A percentile compares a stretch with the other conserved stretches of the same genome.
Evolutionary conservation across 495 filamentous ascomycete species (phyloP).

Genomic region (Sabuloglossum arenarium): DNA sequence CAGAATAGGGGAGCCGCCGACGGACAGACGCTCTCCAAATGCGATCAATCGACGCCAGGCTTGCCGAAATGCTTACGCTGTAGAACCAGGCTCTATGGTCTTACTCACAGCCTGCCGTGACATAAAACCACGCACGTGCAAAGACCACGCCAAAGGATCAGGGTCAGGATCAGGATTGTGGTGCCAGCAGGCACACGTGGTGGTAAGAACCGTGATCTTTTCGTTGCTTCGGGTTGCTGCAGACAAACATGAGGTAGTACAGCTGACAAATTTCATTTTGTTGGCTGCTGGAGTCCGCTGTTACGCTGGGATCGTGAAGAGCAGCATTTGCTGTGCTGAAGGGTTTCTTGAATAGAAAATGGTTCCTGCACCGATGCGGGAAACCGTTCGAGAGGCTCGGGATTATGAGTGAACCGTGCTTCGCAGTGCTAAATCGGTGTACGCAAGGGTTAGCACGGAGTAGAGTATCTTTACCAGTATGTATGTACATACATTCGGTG

Average conservation of each 20-base stretch:
- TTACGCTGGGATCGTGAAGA: background rate
- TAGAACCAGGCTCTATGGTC: no score
- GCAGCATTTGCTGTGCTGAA: background rate
- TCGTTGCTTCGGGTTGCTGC: background rate
- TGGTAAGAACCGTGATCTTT: background rate
- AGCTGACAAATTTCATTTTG: background rate
- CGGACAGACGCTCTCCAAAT: background rate
- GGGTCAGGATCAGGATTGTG: background rate
- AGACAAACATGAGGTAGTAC: background rate
- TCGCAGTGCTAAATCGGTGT: background rate
- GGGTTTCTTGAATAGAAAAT: no score
- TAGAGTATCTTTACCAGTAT: background rate
- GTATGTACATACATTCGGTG: no score
- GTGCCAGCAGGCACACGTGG: background rate
- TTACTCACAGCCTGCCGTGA: no score
- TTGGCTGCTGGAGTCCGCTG: background rate
- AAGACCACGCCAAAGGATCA: no score
- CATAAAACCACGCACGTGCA: no score
- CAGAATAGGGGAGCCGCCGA: background rate
- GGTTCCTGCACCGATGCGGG: background rate
- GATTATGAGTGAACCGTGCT: background rate
- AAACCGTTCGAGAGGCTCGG: background rate
- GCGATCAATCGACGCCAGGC: background rate
- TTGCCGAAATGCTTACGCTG: no score
- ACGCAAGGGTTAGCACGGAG: background rate